Evolutionary conservation across 768 basidiomycete species (phyloP), one percentile per base, ranked within the genome.

Genomic region (Russula vinacea): DNA sequence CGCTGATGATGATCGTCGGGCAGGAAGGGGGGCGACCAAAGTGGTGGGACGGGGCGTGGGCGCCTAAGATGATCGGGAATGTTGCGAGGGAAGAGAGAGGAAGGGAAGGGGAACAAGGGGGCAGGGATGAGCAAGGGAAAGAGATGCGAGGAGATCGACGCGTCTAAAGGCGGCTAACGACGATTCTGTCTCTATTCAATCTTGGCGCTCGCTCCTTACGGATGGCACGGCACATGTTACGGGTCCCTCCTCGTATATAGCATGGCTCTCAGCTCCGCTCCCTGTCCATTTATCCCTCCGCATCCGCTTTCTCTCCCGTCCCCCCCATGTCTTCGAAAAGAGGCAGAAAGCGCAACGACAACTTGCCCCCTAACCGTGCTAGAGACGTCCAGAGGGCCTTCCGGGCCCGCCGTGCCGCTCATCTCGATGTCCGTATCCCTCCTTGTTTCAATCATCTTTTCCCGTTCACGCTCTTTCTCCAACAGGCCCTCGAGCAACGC

Each of bases 301-400:
- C 69, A 64, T 70, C 69, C 70, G 70, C 69, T 65, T 53, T 63
- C 56, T 58, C 37, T 58, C 62, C 62, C 58, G 65, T 47, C 37
- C 65, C 51, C 55, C 13, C 62, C 60, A 91, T 90, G 88, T 91
- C 89, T 70, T 91, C 89, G 67, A 93, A 92, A 78, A 86, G 91
- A 71, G 92, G 91, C 66, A 84, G 91, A 71, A 92, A 92, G 72
- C 80, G 90, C 73, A 88, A 90, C 75, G 87, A 90, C 74, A 87
- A 83, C 71, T 83, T 90, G 52, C 88, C 89, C 63, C 88, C 88
- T 5, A 89, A 89, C 70, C 84, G 92, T 67, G 92, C 92, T 33
- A 79, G 93, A 62, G 93, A 94, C 71, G 90, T 94, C 19, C 92
- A 95, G 73, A 78, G 92, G 71, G 92, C 92, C 10, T 95, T 94